Evolutionary conservation across 2,329 filamentous ascomycete genomes (phyloP), one percentile per base, ranked within the genome.

Genomic region (Ploettnerulaceae sp.): DNA sequence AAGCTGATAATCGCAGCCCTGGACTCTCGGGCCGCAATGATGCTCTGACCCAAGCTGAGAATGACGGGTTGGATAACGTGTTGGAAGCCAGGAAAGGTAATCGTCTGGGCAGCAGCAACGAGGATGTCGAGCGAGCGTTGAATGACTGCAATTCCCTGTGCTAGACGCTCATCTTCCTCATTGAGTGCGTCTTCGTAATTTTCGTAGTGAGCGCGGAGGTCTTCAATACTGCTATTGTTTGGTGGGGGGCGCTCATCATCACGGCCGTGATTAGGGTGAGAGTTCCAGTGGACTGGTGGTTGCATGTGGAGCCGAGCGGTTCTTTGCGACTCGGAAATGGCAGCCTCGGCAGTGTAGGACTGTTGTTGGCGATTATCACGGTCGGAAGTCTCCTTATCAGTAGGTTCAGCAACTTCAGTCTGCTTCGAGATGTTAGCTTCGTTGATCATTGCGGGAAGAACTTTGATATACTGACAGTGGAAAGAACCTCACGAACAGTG

Each of bases 301-400:
- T n/a, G n/a, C n/a, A n/a, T n/a, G n/a, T n/a, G n/a, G n/a, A n/a
- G n/a, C n/a, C n/a, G n/a, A n/a, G n/a, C n/a, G n/a, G n/a, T n/a
- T n/a, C n/a, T n/a, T n/a, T n/a, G n/a, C n/a, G n/a, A n/a, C n/a
- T n/a, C n/a, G n/a, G n/a, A n/a, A n/a, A n/a, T n/a, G n/a, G n/a
- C n/a, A n/a, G n/a, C n/a, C n/a, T n/a, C n/a, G n/a, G n/a, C n/a
- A 8, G 9, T 12, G 3, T 26, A 14, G 12, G 4, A 11, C 8
- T 34, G 29, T 7, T 33, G 29, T 25, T 42, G 28, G n/a, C n/a
- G n/a, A n/a, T n/a, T n/a, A n/a, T 42, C 39, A 14, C n/a, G 29
- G 4, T 42, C 29, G n/a, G 28, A 25, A 14, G 29, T 15, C 7
- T 18, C 7, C 21, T 25, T 42, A 21, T 42, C 39, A 17, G 11